These are phyloP conservation scores for Anacardium occidentale DNA, from an alignment of 345 rosid genomes.

Conservation along the genomic window DNA sequence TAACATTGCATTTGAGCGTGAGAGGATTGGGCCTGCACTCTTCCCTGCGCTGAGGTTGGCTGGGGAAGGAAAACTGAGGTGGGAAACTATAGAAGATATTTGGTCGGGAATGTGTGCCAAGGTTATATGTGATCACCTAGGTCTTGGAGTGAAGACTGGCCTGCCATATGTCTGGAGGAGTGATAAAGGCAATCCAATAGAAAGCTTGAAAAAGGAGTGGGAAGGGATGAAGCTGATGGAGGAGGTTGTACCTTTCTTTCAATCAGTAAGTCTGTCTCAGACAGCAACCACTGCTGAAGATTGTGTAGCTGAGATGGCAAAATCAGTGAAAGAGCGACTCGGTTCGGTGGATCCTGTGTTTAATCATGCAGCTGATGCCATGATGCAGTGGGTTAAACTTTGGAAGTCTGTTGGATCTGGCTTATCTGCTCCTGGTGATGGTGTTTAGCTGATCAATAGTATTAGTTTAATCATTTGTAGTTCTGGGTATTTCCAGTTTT, in stretches of 20 bases:
- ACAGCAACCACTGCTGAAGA: conserved; percentile 61
- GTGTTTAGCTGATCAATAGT: conserved; percentile 12
- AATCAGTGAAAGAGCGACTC: conserved; percentile 58
- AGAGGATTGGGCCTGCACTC: conserved; percentile 70
- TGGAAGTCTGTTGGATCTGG: conserved; percentile 64
- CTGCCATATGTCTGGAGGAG: conserved; percentile 88
- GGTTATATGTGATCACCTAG: conserved; percentile 74
- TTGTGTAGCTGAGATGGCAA: conserved; percentile 69
- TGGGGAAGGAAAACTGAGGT: conserved; percentile 83
- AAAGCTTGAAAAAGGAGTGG: conserved; percentile 93
- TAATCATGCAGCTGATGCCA: conserved; percentile 66
- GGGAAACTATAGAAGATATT: conserved; percentile 95
- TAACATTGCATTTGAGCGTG: conserved; percentile 83
- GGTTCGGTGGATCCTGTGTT: conserved; percentile 58
- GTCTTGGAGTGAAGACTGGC: conserved; percentile 83
- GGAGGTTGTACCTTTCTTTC: conserved; percentile 80
- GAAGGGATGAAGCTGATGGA: conserved; percentile 96
- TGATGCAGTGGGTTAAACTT: conserved; percentile 70
- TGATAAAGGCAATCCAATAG: conserved; percentile 77
- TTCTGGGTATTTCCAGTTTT: not conserved
- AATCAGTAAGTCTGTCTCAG: conserved; percentile 54
- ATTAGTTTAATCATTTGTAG: not conserved
- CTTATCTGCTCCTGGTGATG: conserved; percentile 10
- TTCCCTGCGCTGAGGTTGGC: conserved; percentile 72
- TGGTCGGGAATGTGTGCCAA: conserved; percentile 95